These are phyloP conservation scores for Lactifluus piperatus DNA, from an alignment of 768 basidiomycete genomes.

Conservation along the genomic window DNA sequence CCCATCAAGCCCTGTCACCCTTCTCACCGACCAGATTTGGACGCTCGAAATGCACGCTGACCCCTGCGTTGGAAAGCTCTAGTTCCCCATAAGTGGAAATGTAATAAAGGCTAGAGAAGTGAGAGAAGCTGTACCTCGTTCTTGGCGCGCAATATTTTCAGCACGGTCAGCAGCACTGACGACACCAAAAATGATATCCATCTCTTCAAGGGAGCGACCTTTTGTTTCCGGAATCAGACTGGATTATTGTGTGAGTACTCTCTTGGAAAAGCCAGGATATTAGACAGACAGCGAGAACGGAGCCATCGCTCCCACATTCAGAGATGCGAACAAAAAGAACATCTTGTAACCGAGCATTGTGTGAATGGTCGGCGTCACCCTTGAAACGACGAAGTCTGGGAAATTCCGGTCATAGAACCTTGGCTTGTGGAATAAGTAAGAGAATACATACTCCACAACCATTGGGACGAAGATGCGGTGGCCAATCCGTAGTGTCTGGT, in stretches of 20 bases:
- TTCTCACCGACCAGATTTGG: neutral
- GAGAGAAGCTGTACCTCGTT: constrained; percentile 26
- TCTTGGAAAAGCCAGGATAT: neutral
- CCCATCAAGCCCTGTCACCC: neutral
- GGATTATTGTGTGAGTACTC: neutral
- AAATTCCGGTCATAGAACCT: neutral
- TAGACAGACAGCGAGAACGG: constrained; percentile 50
- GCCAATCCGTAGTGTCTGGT: constrained; percentile 77
- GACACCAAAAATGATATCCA: constrained; percentile 52
- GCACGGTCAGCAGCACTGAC: constrained; percentile 46
- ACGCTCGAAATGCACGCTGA: neutral
- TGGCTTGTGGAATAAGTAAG: neutral
- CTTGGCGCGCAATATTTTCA: constrained; percentile 41
- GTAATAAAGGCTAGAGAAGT: neutral
- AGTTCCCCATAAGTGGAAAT: neutral
- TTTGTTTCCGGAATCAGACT: constrained; percentile 37
- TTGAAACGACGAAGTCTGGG: constrained; percentile 62
- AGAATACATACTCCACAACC: constrained; percentile 63
- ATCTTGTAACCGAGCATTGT: constrained; percentile 60
- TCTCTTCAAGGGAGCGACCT: constrained; percentile 39
- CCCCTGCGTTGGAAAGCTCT: neutral
- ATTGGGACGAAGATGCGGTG: constrained; percentile 67
- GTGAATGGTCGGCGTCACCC: constrained; percentile 58
- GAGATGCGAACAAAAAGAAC: constrained; percentile 67
- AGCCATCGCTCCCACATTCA: constrained; percentile 66